These are phyloP conservation scores for Rhizopus stolonifer DNA, from an alignment of 371 early-diverging fungal species.

Conservation along the genomic window DNA sequence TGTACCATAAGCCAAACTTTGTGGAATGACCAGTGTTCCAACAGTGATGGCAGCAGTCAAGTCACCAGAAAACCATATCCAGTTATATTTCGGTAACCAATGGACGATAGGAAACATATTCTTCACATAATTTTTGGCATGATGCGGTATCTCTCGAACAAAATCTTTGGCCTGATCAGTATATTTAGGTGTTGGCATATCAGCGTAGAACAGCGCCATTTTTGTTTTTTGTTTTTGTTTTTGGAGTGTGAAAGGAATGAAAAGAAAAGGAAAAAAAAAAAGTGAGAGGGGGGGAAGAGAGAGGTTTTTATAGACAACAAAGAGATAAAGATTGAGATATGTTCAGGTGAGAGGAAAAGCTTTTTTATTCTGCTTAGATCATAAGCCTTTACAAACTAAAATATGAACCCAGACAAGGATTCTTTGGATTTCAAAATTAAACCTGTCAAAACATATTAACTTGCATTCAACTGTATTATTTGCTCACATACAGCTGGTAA, in stretches of 20 bases:
- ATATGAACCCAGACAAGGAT: no score
- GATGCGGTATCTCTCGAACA: conserved; percentile 8
- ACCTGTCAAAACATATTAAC: no score
- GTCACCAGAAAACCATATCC: conserved; percentile 69
- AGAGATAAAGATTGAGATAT: no score
- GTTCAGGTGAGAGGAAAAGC: no score
- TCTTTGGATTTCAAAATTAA: no score
- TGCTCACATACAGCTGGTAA: no score
- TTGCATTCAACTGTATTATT: no score
- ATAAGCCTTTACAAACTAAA: no score
- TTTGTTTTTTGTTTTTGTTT: not conserved
- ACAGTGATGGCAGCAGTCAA: conserved; percentile 73
- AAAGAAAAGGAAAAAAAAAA: not conserved
- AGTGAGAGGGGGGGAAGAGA: no score
- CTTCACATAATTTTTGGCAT: conserved; percentile 21
- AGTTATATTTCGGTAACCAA: conserved; percentile 77
- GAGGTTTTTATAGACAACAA: not conserved
- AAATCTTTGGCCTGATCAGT: conserved; percentile 7
- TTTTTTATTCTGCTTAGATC: no score
- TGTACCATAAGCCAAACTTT: conserved; percentile 76
- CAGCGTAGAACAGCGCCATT: conserved; percentile 22
- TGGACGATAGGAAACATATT: conserved; percentile 59
- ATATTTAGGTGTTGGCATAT: conserved; percentile 16
- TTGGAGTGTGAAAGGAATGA: not conserved
- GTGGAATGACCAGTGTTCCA: conserved; percentile 77